Conservation (phyloP, 2,329 filamentous ascomycete species). For the Tolypocladium amazonense region DNA sequence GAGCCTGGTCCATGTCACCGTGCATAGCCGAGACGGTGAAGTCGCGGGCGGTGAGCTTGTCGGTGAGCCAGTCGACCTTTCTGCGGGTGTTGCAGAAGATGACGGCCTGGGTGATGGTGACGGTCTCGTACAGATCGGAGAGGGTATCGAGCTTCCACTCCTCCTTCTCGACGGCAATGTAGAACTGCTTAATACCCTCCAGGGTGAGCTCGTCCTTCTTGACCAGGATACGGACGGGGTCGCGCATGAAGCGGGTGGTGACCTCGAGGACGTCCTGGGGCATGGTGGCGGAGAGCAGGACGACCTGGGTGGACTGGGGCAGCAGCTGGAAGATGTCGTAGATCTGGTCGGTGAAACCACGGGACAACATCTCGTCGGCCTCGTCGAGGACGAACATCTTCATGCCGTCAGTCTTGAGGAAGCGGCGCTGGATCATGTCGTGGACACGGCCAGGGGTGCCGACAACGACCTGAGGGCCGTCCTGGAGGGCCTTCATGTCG, state of each 20-base stretch:
- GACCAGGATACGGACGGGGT: conserved; percentile 96
- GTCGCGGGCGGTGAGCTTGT: conserved; percentile 96
- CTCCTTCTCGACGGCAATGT: conserved; percentile 99
- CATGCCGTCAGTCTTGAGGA: conserved; percentile 94
- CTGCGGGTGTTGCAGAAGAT: conserved; percentile 99
- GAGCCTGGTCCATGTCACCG: conserved; percentile 96
- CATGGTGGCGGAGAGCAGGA: conserved; percentile 96
- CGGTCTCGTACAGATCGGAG: conserved; percentile 96
- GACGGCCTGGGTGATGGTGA: conserved; percentile 98
- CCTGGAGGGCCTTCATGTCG: conserved; percentile 95
- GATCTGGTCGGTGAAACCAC: conserved; percentile 99
- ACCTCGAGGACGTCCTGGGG: conserved; percentile 98
- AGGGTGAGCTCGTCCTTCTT: conserved; percentile 99
- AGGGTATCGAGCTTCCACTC: conserved; percentile 99
- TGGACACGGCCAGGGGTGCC: conserved; percentile 97
- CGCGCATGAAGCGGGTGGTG: conserved; percentile 99
- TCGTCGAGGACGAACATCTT: conserved; percentile 99
- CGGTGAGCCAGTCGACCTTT: conserved; percentile 99
- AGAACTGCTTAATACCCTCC: conserved; percentile 99
- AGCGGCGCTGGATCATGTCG: conserved; percentile 98
- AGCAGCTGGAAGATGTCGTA: conserved; percentile 99
- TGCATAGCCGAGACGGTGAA: conserved; percentile 99
- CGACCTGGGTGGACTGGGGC: conserved; percentile 95
- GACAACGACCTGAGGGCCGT: conserved; percentile 93
- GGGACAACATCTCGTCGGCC: conserved; percentile 98